Base-by-base conservation (phyloP, 2,329 filamentous ascomycete species). In the Phyllosticta citriasiana region DNA sequence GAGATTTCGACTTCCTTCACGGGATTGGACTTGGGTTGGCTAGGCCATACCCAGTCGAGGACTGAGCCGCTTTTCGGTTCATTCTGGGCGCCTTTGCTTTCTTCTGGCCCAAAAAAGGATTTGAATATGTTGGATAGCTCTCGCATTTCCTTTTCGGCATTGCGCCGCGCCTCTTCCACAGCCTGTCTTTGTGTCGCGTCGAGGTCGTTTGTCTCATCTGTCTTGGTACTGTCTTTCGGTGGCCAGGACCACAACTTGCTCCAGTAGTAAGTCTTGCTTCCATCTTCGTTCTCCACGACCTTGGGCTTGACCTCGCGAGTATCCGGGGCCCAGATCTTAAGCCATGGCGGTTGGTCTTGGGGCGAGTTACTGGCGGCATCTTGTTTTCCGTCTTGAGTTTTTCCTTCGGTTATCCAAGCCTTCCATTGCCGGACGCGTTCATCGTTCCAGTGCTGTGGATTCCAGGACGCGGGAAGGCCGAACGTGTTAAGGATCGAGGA, bases 401-500 rank as follows among this genome's bases (percentile, higher is more conserved):
- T n/a, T 7, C 14, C 12, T n/a, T 47, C 40, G 16, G 16, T 47
- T 7, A 47, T n/a, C 40, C 40, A 47, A 1, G 40, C 12, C 7
- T 47, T 47, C 40, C 12, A 47, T 14, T 25, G 22, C 25, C 55
- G 24, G 24, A 51, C 14, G 33, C 30, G 40, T 58, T 66, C 57
- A 57, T 68, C 68, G 40, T 64, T 64, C 19, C 63, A 62, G 65
- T 63, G 30, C 74, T 57, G 54, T 10, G 52, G 59, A 27, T 58
- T 57, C 7, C 35, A 50, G 19, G 60, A 73, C 47, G 73, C 70
- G 19, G 79, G 73, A 52, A 80, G 71, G 27, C 78, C 75, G 61
- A 80, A 72, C 19, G 77, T 77, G 64, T 80, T 79, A 60, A 85
- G 71, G 57, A 86, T 70, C 16, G 78, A 79, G 8, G 77, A 79